A percentile compares a stretch with the other conserved stretches of the same genome.
These are phyloP conservation scores for Phytophthora constricta DNA, from an alignment of 352 stramenopile species.

Conservation along the genomic window DNA sequence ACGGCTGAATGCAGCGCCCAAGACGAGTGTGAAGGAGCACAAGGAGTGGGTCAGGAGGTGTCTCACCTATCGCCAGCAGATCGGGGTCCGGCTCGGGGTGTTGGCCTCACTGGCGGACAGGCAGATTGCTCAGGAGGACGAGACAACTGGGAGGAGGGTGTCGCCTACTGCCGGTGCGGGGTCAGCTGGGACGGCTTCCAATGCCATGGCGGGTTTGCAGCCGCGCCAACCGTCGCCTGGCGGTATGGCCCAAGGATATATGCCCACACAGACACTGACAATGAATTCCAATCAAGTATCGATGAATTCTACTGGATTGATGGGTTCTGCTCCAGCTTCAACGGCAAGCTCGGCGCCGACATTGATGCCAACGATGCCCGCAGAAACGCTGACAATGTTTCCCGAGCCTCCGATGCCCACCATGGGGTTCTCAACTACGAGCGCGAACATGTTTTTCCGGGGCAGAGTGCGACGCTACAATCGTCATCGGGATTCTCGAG, in stretches of 20 bases:
- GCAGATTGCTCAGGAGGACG: constrained; percentile 75
- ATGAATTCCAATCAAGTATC: constrained; percentile 22
- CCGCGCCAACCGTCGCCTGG: constrained; percentile 1
- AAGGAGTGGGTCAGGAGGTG: constrained; percentile 82
- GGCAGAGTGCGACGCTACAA: constrained; percentile 36
- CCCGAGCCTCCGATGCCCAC: constrained; percentile 53
- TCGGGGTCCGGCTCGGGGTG: constrained; percentile 74
- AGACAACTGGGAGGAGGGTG: constrained; percentile 22
- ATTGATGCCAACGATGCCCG: constrained; percentile 32
- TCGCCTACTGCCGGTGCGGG: constrained; percentile 9
- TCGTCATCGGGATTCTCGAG: constrained; percentile 30
- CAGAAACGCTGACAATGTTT: constrained; percentile 41
- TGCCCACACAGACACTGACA: constrained; percentile 16
- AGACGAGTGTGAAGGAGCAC: constrained; percentile 59
- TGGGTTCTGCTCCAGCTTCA: constrained; percentile 2
- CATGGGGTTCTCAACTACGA: constrained; percentile 28
- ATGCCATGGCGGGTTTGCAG: constrained; percentile 7
- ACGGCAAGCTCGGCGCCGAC: constrained; percentile 22
- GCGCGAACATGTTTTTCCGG: constrained; percentile 45
- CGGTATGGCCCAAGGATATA: constrained; percentile 15
- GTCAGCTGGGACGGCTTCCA: constrained; percentile 12
- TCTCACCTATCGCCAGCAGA: constrained; percentile 67
- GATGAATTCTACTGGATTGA: constrained; percentile 14
- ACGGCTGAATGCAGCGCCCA: constrained; percentile 58
- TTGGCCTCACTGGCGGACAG: constrained; percentile 82